phyloP scores from a whole-genome alignment of 805 yeast genomes.

The Ogataea zsoltii region DNA sequence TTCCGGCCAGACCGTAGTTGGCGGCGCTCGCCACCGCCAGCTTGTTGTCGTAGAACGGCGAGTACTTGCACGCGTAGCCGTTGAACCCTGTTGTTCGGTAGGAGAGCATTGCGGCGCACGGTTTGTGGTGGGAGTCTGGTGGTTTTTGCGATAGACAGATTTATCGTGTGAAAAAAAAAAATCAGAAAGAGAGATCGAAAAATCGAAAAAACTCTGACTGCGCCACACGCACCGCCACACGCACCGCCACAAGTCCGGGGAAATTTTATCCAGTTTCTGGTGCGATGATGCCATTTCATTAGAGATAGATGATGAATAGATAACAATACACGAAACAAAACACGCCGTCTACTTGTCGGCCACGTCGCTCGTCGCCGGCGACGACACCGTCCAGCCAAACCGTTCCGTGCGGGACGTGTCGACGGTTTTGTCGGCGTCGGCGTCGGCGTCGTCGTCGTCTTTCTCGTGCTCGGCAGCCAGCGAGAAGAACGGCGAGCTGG shows the following conservation, averaged over 20 bases:
- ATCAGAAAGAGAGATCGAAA: too few species aligned
- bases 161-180: too few species aligned
- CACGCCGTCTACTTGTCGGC: constrained; percentile 13
- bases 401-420: constrained; percentile 27
- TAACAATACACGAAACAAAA: not conserved
- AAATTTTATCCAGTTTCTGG: too few species aligned
- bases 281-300: not conserved
- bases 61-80: constrained; percentile 85
- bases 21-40: constrained; percentile 89
- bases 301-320: not conserved
- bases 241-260: too few species aligned
- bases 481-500: constrained; percentile 35
- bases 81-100: constrained; percentile 78
- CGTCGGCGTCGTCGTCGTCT: constrained; percentile 18
- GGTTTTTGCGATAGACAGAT: too few species aligned
- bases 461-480: constrained; percentile 16
- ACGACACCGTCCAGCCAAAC: constrained; percentile 24
- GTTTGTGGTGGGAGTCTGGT: too few species aligned
- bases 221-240: too few species aligned
- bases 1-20: constrained; percentile 92
- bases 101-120: constrained; percentile 52
- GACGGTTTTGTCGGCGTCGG: constrained; percentile 18
- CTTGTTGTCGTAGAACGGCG: constrained; percentile 89
- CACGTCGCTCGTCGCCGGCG: constrained; percentile 29
- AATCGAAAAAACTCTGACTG: too few species aligned